These are phyloP conservation scores for Plasmodium blacklocki DNA, from an alignment of 169 alveolate species.

Conservation along the genomic window DNA sequence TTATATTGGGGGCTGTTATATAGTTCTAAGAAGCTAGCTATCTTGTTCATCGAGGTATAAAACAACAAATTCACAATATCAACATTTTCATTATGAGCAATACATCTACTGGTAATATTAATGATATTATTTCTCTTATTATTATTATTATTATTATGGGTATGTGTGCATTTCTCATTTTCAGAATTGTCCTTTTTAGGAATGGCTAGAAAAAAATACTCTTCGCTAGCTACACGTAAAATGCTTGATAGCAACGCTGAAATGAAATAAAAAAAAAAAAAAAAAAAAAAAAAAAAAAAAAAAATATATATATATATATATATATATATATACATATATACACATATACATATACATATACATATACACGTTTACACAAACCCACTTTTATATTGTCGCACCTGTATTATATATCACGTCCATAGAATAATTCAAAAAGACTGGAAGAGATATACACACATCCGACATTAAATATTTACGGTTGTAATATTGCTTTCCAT, in stretches of 20 bases:
- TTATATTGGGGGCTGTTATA: background rate
- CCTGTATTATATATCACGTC: conserved; percentile 19
- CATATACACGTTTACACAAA: background rate
- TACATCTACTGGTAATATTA: no score
- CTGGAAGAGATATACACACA: conserved; percentile 32
- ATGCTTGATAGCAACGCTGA: conserved; percentile 20
- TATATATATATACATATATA: background rate
- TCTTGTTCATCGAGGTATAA: conserved; percentile 14
- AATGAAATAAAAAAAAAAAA: background rate
- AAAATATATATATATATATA: background rate
- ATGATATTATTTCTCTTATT: no score
- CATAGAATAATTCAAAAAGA: conserved; percentile 39
- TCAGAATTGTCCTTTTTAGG: conserved; percentile 3
- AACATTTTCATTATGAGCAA: background rate
- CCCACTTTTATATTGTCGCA: background rate
- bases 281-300: background rate
- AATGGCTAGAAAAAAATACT: conserved; percentile 38
- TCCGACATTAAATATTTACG: background rate
- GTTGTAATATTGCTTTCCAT: conserved; percentile 3
- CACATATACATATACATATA: no score
- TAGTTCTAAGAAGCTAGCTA: conserved; percentile 15
- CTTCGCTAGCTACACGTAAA: conserved; percentile 41
- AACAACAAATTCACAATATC: conserved; percentile 23
- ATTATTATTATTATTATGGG: background rate
- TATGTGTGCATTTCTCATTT: background rate